A percentile compares a stretch with the other conserved stretches of the same genome.
These are phyloP conservation scores for Allantophomopsis lycopodina DNA, from an alignment of 2,329 filamentous ascomycete species.

Conservation along the genomic window DNA sequence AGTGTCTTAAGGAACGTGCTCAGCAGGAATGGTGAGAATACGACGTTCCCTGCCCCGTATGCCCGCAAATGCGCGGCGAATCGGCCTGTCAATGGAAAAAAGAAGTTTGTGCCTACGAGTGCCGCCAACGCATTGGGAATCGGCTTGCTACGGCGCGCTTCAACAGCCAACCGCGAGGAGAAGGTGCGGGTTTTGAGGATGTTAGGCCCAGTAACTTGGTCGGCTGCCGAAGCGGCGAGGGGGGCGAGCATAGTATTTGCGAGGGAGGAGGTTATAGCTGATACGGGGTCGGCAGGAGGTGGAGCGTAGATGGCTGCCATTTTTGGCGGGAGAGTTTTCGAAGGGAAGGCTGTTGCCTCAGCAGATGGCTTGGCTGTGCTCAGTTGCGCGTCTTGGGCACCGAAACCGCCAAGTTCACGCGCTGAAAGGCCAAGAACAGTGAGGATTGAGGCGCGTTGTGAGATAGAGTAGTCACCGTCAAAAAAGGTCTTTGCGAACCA, in stretches of 20 bases:
- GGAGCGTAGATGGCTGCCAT: constrained; percentile 55
- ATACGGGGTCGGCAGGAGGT: constrained; percentile 29
- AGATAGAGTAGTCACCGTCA: constrained; percentile 79
- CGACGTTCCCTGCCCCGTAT: constrained; percentile 38
- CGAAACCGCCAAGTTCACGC: constrained; percentile 70
- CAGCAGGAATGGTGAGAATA: constrained; percentile 64
- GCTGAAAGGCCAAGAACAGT: constrained; percentile 71
- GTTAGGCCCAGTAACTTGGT: constrained; percentile 65
- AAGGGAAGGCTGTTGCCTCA: constrained; percentile 77
- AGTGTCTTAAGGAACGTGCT: constrained; percentile 77
- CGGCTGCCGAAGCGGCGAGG: constrained; percentile 68
- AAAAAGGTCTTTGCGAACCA: constrained; percentile 83
- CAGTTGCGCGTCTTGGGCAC: constrained; percentile 25
- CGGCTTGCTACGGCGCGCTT: constrained; percentile 38
- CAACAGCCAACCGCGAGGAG: constrained; percentile 59
- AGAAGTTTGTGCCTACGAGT: constrained; percentile 64
- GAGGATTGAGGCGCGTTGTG: constrained; percentile 71
- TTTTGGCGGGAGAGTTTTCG: constrained; percentile 61
- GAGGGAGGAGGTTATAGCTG: constrained; percentile 53
- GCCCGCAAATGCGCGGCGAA: constrained; percentile 55
- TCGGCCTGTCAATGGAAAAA: constrained; percentile 72
- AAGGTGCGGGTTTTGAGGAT: constrained; percentile 84
- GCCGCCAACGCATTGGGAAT: constrained; percentile 69
- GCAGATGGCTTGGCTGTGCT: constrained; percentile 13
- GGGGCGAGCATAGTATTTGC: constrained; percentile 66